Evolutionary conservation across 2,329 filamentous ascomycete genomes (phyloP).

Genomic region (Trichophyton benhamiae): DNA sequence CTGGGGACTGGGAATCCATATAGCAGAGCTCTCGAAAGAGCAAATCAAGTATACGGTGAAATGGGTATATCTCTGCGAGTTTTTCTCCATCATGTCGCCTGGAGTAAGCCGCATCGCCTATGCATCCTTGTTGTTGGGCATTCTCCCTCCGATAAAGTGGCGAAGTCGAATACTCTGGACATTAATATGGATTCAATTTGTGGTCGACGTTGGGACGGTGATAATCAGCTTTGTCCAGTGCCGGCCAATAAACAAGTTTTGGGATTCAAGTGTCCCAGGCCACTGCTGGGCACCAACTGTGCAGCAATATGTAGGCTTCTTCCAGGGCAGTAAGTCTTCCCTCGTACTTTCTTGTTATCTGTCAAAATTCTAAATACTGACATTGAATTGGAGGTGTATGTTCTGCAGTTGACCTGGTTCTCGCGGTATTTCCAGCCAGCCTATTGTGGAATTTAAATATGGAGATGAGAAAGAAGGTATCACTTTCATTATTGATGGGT

Average conservation of each 20-base stretch:
- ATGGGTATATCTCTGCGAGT: conserved; percentile 10
- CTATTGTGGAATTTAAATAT: conserved; percentile 11
- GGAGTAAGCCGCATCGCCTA: conserved; percentile 10
- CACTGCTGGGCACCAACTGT: conserved; percentile 9
- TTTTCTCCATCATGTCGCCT: conserved; percentile 11
- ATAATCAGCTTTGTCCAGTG: conserved; percentile 9
- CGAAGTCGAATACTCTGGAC: conserved; percentile 7
- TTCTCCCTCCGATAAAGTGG: conserved; percentile 6
- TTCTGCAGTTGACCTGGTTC: conserved; percentile 9
- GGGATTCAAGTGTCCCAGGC: conserved; percentile 5
- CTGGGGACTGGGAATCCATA: conserved; percentile 10
- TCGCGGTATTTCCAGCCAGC: conserved; percentile 12
- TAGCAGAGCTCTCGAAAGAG: conserved; percentile 2
- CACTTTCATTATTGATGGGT: conserved; percentile 7
- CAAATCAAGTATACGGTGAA: conserved; percentile 9
- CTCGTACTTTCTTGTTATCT: not conserved
- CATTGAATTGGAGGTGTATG: conserved; percentile 8
- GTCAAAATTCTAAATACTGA: not conserved
- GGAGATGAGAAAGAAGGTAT: conserved; percentile 8
- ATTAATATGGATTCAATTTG: conserved; percentile 6
- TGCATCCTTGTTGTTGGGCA: conserved; percentile 10
- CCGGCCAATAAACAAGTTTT: conserved; percentile 6
- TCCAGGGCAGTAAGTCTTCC: conserved; percentile 9
- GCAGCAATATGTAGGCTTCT: conserved; percentile 8
- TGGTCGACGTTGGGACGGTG: conserved; percentile 8